Evolutionary conservation across 139 green algal genomes (phyloP).

Genomic region (Dunaliella sp.): DNA sequence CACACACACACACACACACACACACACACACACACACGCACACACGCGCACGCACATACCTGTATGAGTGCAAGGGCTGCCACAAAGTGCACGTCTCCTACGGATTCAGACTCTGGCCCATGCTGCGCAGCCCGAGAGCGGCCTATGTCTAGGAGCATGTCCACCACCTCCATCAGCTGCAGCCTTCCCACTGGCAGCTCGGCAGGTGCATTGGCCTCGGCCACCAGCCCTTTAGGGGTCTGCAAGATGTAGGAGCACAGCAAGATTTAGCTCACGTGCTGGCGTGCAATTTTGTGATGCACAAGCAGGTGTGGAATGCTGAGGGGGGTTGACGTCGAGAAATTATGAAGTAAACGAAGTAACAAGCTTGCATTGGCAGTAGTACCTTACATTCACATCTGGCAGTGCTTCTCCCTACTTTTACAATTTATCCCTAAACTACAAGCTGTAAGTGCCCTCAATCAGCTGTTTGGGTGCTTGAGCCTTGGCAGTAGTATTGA

Average conservation of each 20-base stretch:
- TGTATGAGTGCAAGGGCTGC: slow-evolving; percentile 53
- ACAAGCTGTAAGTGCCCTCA: too few species aligned
- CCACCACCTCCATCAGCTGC: slow-evolving; percentile 67
- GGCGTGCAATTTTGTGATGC: too few species aligned
- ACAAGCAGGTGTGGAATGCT: too few species aligned
- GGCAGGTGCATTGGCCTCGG: slow-evolving; percentile 8
- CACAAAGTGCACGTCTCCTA: slow-evolving; percentile 52
- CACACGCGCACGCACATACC: background rate
- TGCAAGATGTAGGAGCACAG: background rate
- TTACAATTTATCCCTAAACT: too few species aligned
- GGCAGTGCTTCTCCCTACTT: too few species aligned
- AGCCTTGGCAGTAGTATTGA: too few species aligned
- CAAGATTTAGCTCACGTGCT: too few species aligned
- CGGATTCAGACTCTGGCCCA: slow-evolving; percentile 35
- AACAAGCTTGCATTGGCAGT: too few species aligned
- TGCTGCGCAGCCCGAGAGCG: slow-evolving; percentile 23
- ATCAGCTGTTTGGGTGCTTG: too few species aligned
- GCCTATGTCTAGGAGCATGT: slow-evolving; percentile 72
- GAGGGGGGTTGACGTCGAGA: too few species aligned
- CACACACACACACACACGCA: background rate
- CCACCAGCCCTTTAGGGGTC: slow-evolving; percentile 17
- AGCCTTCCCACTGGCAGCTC: slow-evolving; percentile 55
- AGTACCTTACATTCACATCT: too few species aligned
- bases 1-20: background rate
- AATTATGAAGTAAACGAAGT: too few species aligned